A percentile compares a stretch with the other conserved stretches of the same genome.
These are phyloP conservation scores for Paecilomyces dactylethromorphus DNA, from an alignment of 2,329 filamentous ascomycete species.

Conservation along the genomic window DNA sequence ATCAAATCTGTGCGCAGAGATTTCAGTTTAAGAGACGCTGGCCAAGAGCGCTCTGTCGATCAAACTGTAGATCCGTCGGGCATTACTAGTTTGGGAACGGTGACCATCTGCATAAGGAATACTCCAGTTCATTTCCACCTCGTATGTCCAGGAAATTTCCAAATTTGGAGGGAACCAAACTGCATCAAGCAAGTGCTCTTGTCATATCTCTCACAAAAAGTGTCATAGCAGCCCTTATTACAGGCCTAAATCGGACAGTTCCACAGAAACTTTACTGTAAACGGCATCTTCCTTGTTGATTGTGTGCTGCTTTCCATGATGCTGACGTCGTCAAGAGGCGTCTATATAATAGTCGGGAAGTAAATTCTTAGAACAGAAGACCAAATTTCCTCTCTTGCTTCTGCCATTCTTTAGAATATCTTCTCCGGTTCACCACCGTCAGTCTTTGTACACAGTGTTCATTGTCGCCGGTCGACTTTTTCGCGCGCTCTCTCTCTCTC, in stretches of 20 bases:
- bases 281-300: neutral
- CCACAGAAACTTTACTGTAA: neutral
- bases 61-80: neutral
- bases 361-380: neutral
- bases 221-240: neutral
- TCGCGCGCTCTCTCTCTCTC: neutral
- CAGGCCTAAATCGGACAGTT: neutral
- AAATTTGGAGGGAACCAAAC: neutral
- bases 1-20: neutral
- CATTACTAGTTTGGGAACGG: neutral
- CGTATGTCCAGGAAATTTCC: neutral
- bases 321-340: neutral
- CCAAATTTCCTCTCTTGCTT: neutral
- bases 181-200: neutral
- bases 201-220: neutral
- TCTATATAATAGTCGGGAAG: neutral
- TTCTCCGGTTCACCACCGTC: neutral
- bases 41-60: neutral
- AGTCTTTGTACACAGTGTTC: neutral
- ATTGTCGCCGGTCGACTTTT: slow-evolving; percentile 9
- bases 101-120: neutral
- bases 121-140: neutral
- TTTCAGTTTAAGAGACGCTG: neutral
- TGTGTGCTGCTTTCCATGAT: neutral
- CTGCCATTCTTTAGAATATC: neutral